A percentile compares a stretch with the other conserved stretches of the same genome.
phyloP scores from a whole-genome alignment of 768 basidiomycete genomes.

The Boletus reticulatus region DNA sequence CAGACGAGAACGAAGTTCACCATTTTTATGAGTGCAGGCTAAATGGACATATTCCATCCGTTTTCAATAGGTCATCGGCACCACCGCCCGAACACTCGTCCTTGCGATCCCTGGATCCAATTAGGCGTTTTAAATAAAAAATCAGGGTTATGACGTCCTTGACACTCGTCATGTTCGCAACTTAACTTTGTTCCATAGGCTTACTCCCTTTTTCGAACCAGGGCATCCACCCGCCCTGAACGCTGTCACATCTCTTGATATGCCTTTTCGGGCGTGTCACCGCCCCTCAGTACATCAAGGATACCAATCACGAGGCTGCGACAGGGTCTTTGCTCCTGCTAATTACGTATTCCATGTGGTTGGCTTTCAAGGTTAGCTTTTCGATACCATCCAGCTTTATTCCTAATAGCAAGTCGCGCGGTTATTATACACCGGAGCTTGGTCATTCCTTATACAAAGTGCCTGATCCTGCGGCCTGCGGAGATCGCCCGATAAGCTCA shows the following conservation, averaged over 20 bases:
- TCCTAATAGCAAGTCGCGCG: constrained; percentile 1
- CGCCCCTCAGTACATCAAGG: constrained; percentile 2
- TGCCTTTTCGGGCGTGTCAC: constrained; percentile 15
- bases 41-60: constrained; percentile 1
- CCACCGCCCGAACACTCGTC: neutral
- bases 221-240: constrained; percentile 5
- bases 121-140: constrained; percentile 14
- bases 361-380: constrained; percentile 30
- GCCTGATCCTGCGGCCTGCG: constrained; percentile 24
- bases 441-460: neutral
- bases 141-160: constrained; percentile 29
- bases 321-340: constrained; percentile 14
- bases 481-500: constrained; percentile 29
- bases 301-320: constrained; percentile 18
- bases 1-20: neutral
- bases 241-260: constrained; percentile 12
- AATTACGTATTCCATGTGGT: constrained; percentile 22
- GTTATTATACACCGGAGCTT: constrained; percentile 17
- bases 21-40: neutral
- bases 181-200: constrained; percentile 24
- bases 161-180: constrained; percentile 13
- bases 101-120: constrained; percentile 8
- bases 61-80: constrained; percentile 5
- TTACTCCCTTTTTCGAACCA: constrained; percentile 8
- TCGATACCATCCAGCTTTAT: constrained; percentile 10